Percentiles rank a stretch among this genome's conserved stretches.
These are phyloP conservation scores for Sphagnum tenellum DNA, from an alignment of 225 moss, liverwort and hornwort species.

Conservation along the genomic window DNA sequence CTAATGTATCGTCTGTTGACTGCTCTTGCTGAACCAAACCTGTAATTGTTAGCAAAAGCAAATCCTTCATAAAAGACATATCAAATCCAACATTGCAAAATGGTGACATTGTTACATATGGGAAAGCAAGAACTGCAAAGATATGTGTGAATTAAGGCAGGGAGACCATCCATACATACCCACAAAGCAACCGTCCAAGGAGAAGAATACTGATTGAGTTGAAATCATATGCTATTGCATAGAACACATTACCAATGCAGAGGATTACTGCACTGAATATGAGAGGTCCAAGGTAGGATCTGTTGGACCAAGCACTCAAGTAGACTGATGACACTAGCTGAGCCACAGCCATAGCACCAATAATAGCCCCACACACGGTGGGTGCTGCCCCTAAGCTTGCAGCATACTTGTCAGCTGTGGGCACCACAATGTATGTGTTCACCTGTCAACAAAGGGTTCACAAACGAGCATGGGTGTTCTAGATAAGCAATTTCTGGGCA, in stretches of 20 bases:
- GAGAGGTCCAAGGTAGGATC: slow-evolving; percentile 65
- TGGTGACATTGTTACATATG: too few relatives aligned
- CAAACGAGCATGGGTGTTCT: too few relatives aligned
- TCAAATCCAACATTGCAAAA: neutral
- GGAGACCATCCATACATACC: slow-evolving; percentile 16
- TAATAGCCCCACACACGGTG: slow-evolving; percentile 74
- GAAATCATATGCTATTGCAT: slow-evolving; percentile 69
- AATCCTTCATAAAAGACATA: neutral
- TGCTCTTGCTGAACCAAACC: slow-evolving; percentile 78
- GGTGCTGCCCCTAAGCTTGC: slow-evolving; percentile 60
- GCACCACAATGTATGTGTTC: slow-evolving; percentile 79
- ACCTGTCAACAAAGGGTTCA: slow-evolving; percentile 26
- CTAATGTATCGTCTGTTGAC: slow-evolving; percentile 85
- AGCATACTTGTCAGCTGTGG: slow-evolving; percentile 79
- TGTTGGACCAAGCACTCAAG: slow-evolving; percentile 85
- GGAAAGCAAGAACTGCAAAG: too few relatives aligned
- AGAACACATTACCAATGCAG: slow-evolving; percentile 55
- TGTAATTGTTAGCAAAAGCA: slow-evolving; percentile 9
- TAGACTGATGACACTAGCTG: slow-evolving; percentile 77
- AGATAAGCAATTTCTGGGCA: too few relatives aligned
- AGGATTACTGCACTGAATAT: slow-evolving; percentile 78
- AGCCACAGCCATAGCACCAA: slow-evolving; percentile 81
- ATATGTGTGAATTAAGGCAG: too few relatives aligned
- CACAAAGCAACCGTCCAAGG: slow-evolving; percentile 85
- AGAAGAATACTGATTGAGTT: slow-evolving; percentile 65